Evolutionary conservation across 75 land plant species (phyloP), one percentile per base, ranked within the genome.

Genomic region (Cryptomeria japonica): DNA sequence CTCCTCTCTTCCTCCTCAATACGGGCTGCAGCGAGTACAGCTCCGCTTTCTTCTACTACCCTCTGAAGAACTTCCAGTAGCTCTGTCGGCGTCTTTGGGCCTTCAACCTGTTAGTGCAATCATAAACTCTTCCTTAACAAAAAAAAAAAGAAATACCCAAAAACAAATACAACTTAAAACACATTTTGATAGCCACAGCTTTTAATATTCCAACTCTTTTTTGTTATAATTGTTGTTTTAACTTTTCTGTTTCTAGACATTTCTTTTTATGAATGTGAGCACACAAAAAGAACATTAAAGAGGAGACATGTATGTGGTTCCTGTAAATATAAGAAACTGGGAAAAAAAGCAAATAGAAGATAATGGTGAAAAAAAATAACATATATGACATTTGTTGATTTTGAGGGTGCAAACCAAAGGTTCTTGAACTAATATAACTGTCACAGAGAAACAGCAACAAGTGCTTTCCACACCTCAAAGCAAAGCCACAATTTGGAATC

Each of bases 1-100:
- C 93, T 92, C 87, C 99, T 95, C 92, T 98, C 99, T 89, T 98
- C 99, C 47, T 97, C 99, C 55, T 98, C 99, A 88, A 97, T 89
- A 70, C 99, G 93, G 42, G 96, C 95, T 51, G 96, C 90, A 80
- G 95, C 94, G 84, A 98, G 93, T 84, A 88, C 91, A 78, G 96
- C 90, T 83, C 94, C 94, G 88, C 94, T 96, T 85, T 98, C 99
- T 88, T 98, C 99, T 61, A 97, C 88, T 28, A 97, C 99, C 88
- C 89, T 94, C 91, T 98, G 99, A 70, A 98, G 90, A 12, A 93
- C 90, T 31, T 90, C 34, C 3, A 98, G 90, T 88, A 98, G 86
- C 79, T 94, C 94, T 61, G 93, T 95, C 84, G 95, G 93, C 39
- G 98, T 91, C 89, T 91, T 96, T 56, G 96, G 95, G 53, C 99